These are phyloP conservation scores for Ceratobasidium sp. DNA, from an alignment of 1,284 basidiomycete species.

Conservation along the genomic window DNA sequence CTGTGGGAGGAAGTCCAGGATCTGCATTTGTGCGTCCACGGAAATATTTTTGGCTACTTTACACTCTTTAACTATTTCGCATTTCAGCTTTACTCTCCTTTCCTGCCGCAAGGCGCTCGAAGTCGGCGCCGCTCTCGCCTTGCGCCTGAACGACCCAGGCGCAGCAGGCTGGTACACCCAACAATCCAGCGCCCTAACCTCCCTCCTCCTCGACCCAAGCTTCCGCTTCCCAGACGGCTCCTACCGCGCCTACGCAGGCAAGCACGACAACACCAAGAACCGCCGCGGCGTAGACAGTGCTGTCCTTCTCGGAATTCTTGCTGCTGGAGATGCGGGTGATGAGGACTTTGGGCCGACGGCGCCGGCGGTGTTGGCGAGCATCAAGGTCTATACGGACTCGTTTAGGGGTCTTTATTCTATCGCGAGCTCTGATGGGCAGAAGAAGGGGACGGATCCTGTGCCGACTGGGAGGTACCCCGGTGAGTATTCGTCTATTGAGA, in stretches of 20 bases:
- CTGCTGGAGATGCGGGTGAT: conserved; percentile 50
- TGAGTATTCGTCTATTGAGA: conserved; percentile 23
- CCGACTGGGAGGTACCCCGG: conserved; percentile 58
- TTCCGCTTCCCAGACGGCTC: conserved; percentile 47
- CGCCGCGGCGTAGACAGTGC: conserved; percentile 55
- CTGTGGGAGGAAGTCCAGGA: conserved; percentile 55
- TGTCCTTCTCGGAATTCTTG: conserved; percentile 55
- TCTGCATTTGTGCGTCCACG: conserved; percentile 53
- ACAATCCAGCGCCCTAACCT: conserved; percentile 50
- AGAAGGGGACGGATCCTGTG: conserved; percentile 49
- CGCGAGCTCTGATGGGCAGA: conserved; percentile 50
- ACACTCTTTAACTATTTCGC: background rate
- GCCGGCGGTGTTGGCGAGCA: conserved; percentile 51
- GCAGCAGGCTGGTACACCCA: conserved; percentile 54
- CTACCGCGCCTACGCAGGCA: conserved; percentile 50
- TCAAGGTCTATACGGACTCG: conserved; percentile 52
- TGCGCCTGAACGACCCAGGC: conserved; percentile 51
- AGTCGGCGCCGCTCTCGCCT: conserved; percentile 55
- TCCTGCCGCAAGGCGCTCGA: conserved; percentile 54
- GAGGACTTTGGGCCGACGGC: conserved; percentile 47
- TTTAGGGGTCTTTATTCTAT: conserved; percentile 56
- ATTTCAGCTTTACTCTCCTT: conserved; percentile 54
- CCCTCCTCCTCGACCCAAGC: conserved; percentile 53
- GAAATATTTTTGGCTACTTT: background rate
- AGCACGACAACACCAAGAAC: conserved; percentile 44